Base-by-base conservation (phyloP, 352 stramenopile genomes). In the Thalassiosira pacifica region DNA sequence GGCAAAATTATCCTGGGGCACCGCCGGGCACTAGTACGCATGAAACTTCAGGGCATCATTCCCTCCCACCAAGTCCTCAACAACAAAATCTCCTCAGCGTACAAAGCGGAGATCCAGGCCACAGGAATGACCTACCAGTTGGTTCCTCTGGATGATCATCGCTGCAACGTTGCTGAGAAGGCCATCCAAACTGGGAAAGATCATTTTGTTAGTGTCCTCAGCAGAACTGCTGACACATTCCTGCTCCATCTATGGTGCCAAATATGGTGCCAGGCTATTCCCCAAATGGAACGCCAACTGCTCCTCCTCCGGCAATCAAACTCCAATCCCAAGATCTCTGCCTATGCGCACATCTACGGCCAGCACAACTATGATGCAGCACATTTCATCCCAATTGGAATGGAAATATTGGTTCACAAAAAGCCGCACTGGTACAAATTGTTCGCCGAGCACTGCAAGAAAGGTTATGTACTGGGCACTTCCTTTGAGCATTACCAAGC, bases 181-280 rank as follows among this genome's bases (percentile, higher is more conserved):
- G 87, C 87, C 19, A 92, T 92, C 45, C 77, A 71, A 26, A 90
- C 83, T 2, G 87, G 74, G 22, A 88, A 92, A 53, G 79, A 86
- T 27, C 87, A 92, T 55, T 88, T 92, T 64, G 66, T 92, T 31
- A 68, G 75, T 11, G 64, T 73, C 10, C 68, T 92, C 10, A 64
- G 57, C 48, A 66, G 66, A n/a, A 48, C 13, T 16, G 37, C 37
- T n/a, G 69, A 85, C 65, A 31, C n/a, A 0, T 89, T 88, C 40
- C 77, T 75, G 3, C 5, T 83, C 0, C 60, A 84, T 22, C 52
- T 86, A 22, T 89, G 79, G 82, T 26, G 71, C 42, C 40, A 61
- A 34, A 52, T n/a, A n/a, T n/a, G n/a, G n/a, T n/a, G n/a, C n/a
- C n/a, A n/a, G n/a, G n/a, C 85, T 37, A 48, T 91, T 16, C 67